phyloP scores from a whole-genome alignment of 2,329 filamentous ascomycete species.

The Incumbomyces delicatus region DNA sequence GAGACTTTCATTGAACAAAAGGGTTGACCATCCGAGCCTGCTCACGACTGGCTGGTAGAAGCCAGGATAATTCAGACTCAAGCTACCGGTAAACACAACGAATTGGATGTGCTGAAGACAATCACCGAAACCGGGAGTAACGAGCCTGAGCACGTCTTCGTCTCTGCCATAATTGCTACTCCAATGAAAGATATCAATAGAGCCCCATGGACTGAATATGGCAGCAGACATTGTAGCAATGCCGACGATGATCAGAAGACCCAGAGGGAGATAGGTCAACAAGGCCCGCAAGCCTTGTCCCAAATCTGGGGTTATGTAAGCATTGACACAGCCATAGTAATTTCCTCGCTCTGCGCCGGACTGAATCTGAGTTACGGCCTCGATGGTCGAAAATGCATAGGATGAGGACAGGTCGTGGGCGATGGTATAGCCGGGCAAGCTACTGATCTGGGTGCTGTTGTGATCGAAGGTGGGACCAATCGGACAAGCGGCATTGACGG shows the following conservation, averaged over 20 bases:
- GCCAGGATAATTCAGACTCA: conserved; percentile 82
- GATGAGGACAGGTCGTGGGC: conserved; percentile 66
- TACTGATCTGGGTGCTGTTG: conserved; percentile 41
- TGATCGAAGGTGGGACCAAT: conserved; percentile 60
- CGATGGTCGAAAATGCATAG: conserved; percentile 78
- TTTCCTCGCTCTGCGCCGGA: conserved; percentile 59
- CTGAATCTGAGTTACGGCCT: conserved; percentile 61
- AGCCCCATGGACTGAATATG: conserved; percentile 89
- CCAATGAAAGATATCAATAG: conserved; percentile 83
- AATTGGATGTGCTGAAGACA: conserved; percentile 97
- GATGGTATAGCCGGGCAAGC: conserved; percentile 63
- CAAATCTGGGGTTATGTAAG: conserved; percentile 75
- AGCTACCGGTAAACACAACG: conserved; percentile 71
- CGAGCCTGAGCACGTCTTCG: conserved; percentile 77
- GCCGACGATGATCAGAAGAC: conserved; percentile 69
- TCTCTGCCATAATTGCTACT: conserved; percentile 96
- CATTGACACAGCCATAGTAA: conserved; percentile 67
- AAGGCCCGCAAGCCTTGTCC: conserved; percentile 58
- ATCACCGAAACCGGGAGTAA: conserved; percentile 93
- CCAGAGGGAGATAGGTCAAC: conserved; percentile 65
- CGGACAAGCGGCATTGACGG: conserved; percentile 57
- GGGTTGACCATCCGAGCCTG: conserved; percentile 74
- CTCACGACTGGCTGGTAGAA: conserved; percentile 89
- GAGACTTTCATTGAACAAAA: conserved; percentile 91
- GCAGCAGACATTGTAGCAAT: conserved; percentile 74